phyloP scores from a whole-genome alignment of 495 filamentous ascomycete genomes.

The Astrocystis sublimbata region DNA sequence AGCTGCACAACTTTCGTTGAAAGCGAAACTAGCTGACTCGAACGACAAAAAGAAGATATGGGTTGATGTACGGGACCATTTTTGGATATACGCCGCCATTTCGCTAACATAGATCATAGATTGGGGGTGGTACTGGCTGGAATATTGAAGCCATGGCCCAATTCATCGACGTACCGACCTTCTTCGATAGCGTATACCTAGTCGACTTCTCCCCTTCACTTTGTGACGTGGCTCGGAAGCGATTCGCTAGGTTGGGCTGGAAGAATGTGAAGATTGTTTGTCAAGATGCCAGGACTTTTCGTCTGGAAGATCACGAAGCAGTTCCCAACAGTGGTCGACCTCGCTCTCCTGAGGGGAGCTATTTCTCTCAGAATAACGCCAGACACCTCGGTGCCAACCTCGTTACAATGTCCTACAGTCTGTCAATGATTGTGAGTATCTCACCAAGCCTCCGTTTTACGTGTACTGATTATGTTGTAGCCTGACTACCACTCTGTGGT shows the following conservation, averaged over 20 bases:
- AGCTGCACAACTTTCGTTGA: conserved; percentile 77
- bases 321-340: conserved; percentile 29
- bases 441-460: neutral
- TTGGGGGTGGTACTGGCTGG: conserved; percentile 86
- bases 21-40: conserved; percentile 35
- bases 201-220: conserved; percentile 93
- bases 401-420: conserved; percentile 89
- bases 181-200: conserved; percentile 86
- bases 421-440: conserved; percentile 88
- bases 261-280: conserved; percentile 86
- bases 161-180: conserved; percentile 75
- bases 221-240: conserved; percentile 77
- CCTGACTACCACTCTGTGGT: conserved; percentile 86
- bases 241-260: conserved; percentile 85
- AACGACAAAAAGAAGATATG: conserved; percentile 63
- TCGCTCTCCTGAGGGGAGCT: conserved; percentile 35
- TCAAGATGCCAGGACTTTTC: conserved; percentile 84
- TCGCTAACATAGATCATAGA: conserved; percentile 46
- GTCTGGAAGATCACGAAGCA: conserved; percentile 66
- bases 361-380: conserved; percentile 37
- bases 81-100: neutral
- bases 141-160: conserved; percentile 89
- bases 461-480: conserved; percentile 26
- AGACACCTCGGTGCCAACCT: conserved; percentile 65
- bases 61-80: conserved; percentile 61